phyloP scores from a whole-genome alignment of 2,329 filamentous ascomycete genomes.

The Didymella sp. region DNA sequence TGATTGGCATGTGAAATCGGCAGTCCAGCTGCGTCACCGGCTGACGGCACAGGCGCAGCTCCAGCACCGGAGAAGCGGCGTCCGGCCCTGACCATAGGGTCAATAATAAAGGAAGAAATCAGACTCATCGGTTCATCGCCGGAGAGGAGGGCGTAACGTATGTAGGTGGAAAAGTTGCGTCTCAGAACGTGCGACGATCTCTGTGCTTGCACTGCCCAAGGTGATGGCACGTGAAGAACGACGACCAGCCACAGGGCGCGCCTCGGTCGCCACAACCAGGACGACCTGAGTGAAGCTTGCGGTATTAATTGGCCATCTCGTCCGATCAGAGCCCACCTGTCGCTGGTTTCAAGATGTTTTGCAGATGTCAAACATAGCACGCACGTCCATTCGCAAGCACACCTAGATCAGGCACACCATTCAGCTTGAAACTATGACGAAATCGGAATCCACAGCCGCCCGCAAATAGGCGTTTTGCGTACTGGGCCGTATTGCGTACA shows the following conservation, averaged over 20 bases:
- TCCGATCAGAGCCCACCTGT: slow-evolving; percentile 5
- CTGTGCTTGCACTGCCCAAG: slow-evolving; percentile 9
- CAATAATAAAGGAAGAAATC: slow-evolving; percentile 51
- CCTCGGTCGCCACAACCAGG: slow-evolving; percentile 11
- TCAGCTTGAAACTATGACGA: slow-evolving; percentile 8
- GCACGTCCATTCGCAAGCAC: slow-evolving; percentile 11
- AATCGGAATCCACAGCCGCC: neutral
- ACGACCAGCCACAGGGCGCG: slow-evolving; percentile 7
- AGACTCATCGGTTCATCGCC: slow-evolving; percentile 48
- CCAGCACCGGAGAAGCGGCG: slow-evolving; percentile 46
- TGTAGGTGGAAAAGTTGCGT: neutral
- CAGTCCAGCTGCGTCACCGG: slow-evolving; percentile 23
- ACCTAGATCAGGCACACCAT: slow-evolving; percentile 10
- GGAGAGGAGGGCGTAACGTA: neutral
- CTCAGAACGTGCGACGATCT: slow-evolving; percentile 5
- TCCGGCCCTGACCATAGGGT: slow-evolving; percentile 50
- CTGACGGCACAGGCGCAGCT: slow-evolving; percentile 24
- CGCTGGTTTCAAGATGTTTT: slow-evolving; percentile 1
- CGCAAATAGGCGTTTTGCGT: neutral
- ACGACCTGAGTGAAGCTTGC: slow-evolving; percentile 1
- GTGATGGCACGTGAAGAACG: slow-evolving; percentile 10
- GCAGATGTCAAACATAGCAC: neutral
- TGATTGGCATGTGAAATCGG: slow-evolving; percentile 41
- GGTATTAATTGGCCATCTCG: neutral
- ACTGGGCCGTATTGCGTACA: neutral